Evolutionary conservation across 2,329 filamentous ascomycete species (phyloP).

Genomic region (Aureobasidium zeae): DNA sequence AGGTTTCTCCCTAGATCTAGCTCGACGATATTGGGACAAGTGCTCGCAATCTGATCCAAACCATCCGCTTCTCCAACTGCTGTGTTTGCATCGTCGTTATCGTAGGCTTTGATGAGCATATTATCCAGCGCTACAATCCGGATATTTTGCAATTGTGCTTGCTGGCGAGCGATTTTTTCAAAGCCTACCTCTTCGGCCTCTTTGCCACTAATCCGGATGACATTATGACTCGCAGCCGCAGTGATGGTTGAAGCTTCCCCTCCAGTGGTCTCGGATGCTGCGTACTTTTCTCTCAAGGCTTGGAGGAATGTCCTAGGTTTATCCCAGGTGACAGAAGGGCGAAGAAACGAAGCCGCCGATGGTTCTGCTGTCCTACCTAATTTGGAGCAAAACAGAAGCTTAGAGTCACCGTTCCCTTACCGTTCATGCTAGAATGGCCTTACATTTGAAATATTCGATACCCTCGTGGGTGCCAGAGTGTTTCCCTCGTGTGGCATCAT

Average conservation of each 20-base stretch:
- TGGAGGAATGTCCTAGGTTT: constrained; percentile 62
- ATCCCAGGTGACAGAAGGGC: constrained; percentile 64
- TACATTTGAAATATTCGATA: constrained; percentile 75
- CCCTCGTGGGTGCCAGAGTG: constrained; percentile 79
- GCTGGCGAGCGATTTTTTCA: constrained; percentile 75
- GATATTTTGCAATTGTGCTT: constrained; percentile 69
- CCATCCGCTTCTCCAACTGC: constrained; percentile 11
- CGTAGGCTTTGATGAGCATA: constrained; percentile 31
- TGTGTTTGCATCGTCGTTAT: constrained; percentile 18
- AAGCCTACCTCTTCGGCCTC: constrained; percentile 91
- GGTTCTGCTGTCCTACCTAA: constrained; percentile 54
- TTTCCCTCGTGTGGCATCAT: constrained; percentile 76
- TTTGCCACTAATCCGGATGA: constrained; percentile 68
- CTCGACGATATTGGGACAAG: constrained; percentile 55
- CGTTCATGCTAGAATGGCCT: constrained; percentile 19
- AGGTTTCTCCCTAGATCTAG: constrained; percentile 81
- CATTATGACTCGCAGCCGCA: constrained; percentile 23
- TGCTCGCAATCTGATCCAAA: constrained; percentile 21
- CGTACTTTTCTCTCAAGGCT: constrained; percentile 78
- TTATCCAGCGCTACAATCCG: constrained; percentile 76
- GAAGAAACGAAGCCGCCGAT: constrained; percentile 78
- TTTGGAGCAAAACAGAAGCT: constrained; percentile 11
- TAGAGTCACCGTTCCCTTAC: not conserved
- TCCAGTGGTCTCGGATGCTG: constrained; percentile 39
- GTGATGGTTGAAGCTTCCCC: no score